Evolutionary conservation across 2,329 filamentous ascomycete genomes (phyloP).

Genomic region (Ascochyta lentis): DNA sequence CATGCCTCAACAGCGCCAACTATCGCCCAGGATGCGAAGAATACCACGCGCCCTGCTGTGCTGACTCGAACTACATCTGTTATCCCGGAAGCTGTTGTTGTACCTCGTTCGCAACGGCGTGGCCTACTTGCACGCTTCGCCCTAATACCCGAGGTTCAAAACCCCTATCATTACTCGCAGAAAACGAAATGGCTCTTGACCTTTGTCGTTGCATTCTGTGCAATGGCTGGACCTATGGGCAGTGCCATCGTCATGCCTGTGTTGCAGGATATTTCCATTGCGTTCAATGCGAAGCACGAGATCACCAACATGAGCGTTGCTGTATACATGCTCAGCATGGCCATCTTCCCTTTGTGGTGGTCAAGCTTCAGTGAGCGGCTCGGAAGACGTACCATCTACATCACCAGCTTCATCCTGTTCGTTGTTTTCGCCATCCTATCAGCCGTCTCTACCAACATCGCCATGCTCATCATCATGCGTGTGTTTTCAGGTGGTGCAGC

Average conservation of each 20-base stretch:
- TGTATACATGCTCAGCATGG: constrained; percentile 52
- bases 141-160: constrained; percentile 78
- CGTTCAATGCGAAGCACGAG: constrained; percentile 40
- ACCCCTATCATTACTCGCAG: constrained; percentile 74
- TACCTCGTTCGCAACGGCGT: constrained; percentile 65
- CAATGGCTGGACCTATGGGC: constrained; percentile 79
- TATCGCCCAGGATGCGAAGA: constrained; percentile 26
- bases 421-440: constrained; percentile 42
- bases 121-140: constrained; percentile 76
- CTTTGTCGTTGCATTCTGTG: constrained; percentile 75
- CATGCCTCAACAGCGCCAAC: constrained; percentile 27
- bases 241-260: constrained; percentile 78
- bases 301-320: constrained; percentile 51
- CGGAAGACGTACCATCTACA: constrained; percentile 47
- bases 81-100: constrained; percentile 51
- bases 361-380: constrained; percentile 47
- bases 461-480: constrained; percentile 48
- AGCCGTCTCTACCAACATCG: constrained; percentile 45
- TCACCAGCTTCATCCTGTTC: constrained; percentile 45
- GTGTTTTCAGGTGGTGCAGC: constrained; percentile 47
- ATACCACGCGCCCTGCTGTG: constrained; percentile 21
- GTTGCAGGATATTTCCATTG: constrained; percentile 42
- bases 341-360: constrained; percentile 52
- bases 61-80: constrained; percentile 42
- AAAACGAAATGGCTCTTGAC: constrained; percentile 87